Evolutionary conservation across 257 asterid genomes (phyloP), one percentile per base, ranked within the genome.

Genomic region (Solanum sejunctum): DNA sequence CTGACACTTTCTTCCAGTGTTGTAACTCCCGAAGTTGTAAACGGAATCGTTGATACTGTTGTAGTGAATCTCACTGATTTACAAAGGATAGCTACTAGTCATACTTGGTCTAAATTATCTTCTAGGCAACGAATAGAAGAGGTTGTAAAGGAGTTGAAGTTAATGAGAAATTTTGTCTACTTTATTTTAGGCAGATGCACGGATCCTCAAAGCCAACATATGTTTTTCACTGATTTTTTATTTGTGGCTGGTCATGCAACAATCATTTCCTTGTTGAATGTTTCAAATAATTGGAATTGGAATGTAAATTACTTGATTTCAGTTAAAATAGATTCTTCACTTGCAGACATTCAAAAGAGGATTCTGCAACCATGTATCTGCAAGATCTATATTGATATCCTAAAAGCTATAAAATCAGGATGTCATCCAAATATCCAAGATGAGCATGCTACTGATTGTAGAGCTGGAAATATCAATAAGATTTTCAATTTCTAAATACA

Each of bases 321-420:
- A 5, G 3, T 36, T 1, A 0, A 6, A 2, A 23, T 1, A 63
- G 18, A 39, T 1, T 4, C 0, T 39, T 18, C 3, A 11, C 11
- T 9, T 39, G 18, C 17, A 4, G 79, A 70, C 49, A 17, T 70
- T 11, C 5, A 2, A 70, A 10, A 0, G 28, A 70, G 0, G 17
- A 39, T 18, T 39, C 7, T 17, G 18, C 54, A 17, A 5, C 79
- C 79, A 10, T 4, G 54, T 18, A 10, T 41, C 52, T 10, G 28
- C 28, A 18, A 67, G 12, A 26, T 67, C 49, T 67, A 67, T 67
- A 67, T 16, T 67, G 15, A 67, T 36, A 51, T 67, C 7, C 49
- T 70, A 6, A 28, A 70, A 8, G 17, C 79, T 39, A 7, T 70
- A 70, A 70, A 18, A 41, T 39, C 17, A 41, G 28, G 9, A 41